Conservation (phyloP, 805 yeast genomes). For the Ogataea philodendri region DNA sequence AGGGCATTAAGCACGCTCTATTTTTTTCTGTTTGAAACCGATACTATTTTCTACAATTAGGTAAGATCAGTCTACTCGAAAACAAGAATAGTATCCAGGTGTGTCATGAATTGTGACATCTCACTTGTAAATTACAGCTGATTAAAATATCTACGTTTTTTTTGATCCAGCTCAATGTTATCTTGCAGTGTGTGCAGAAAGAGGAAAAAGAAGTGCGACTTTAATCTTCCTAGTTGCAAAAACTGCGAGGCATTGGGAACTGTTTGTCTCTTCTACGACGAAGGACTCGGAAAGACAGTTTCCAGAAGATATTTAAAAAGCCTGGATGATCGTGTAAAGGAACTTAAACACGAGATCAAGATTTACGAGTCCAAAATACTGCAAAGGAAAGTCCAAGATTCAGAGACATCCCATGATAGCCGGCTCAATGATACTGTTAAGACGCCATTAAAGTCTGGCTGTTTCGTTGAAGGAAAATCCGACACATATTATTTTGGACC, state of each 20-base stretch:
- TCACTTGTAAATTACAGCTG: neutral
- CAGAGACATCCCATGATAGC: too few relatives aligned
- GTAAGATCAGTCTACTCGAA: too few relatives aligned
- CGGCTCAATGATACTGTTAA: too few relatives aligned
- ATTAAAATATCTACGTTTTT: too few relatives aligned
- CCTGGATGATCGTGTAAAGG: constrained; percentile 18
- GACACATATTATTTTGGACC: constrained; percentile 21
- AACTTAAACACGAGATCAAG: constrained; percentile 16
- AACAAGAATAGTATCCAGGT: too few relatives aligned
- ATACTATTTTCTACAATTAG: too few relatives aligned
- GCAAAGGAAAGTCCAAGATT: constrained; percentile 3
- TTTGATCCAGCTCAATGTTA: neutral
- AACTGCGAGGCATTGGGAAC: constrained; percentile 22
- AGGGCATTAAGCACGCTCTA: too few relatives aligned
- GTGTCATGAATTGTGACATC: constrained; percentile 2
- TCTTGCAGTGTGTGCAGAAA: constrained; percentile 21
- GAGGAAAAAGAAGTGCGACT: constrained; percentile 24
- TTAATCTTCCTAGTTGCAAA: constrained; percentile 20
- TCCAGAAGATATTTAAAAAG: constrained; percentile 19
- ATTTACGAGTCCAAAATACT: constrained; percentile 17
- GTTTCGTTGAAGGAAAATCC: constrained; percentile 15
- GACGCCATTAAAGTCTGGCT: constrained; percentile 6
- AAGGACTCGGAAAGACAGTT: constrained; percentile 18
- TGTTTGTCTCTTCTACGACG: constrained; percentile 22
- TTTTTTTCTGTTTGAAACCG: too few relatives aligned